A percentile compares a stretch with the other conserved stretches of the same genome.
Conservation (phyloP, 2,329 filamentous ascomycete species). For the Hypoxylon sp. region DNA sequence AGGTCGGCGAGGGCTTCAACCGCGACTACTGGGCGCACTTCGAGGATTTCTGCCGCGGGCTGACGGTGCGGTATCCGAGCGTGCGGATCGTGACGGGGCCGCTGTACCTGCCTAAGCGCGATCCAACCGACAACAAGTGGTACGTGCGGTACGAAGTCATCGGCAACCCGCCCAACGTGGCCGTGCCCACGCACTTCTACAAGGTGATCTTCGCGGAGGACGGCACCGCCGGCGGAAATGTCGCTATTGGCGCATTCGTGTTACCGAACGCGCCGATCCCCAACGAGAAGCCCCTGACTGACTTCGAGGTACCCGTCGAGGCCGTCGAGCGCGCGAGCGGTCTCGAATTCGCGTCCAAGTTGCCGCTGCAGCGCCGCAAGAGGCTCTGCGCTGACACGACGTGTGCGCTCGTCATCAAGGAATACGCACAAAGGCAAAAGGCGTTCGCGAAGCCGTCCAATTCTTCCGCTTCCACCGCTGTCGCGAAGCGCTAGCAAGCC, state of each 20-base stretch:
- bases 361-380: conserved; percentile 80
- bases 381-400: conserved; percentile 87
- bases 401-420: conserved; percentile 85
- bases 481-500: conserved; percentile 27
- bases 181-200: conserved; percentile 98
- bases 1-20: conserved; percentile 98
- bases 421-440: conserved; percentile 76
- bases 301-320: conserved; percentile 96
- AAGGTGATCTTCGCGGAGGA: conserved; percentile 98
- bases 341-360: conserved; percentile 86
- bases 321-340: conserved; percentile 92
- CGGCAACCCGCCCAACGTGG: conserved; percentile 90
- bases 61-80: conserved; percentile 84
- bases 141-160: conserved; percentile 96
- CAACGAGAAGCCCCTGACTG: conserved; percentile 86
- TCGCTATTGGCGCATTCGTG: conserved; percentile 94
- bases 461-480: conserved; percentile 18
- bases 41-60: conserved; percentile 92
- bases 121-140: conserved; percentile 90
- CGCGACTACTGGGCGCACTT: conserved; percentile 99
- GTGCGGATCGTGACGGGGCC: conserved; percentile 95
- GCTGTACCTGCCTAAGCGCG: conserved; percentile 88
- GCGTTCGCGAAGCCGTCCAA: conserved; percentile 61
- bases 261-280: conserved; percentile 91
- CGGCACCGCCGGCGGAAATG: conserved; percentile 71